A percentile compares a stretch with the other conserved stretches of the same genome.
Conservation (phyloP, 768 basidiomycete genomes). For the Mycena capillaripes region DNA sequence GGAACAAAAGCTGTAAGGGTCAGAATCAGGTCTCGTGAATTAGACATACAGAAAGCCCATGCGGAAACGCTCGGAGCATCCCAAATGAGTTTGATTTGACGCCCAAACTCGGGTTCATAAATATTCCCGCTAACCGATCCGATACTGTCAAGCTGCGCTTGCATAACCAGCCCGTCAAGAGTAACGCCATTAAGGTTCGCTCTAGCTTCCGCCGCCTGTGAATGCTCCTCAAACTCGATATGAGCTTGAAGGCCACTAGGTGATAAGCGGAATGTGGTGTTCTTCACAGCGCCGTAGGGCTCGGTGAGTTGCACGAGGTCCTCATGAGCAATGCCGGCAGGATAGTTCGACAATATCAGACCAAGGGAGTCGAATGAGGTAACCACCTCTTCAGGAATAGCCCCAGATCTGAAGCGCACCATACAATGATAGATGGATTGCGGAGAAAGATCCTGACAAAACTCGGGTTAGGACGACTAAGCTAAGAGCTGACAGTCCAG, state of each 20-base stretch:
- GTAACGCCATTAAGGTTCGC: constrained; percentile 24
- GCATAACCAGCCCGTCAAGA: constrained; percentile 8
- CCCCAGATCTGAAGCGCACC: constrained; percentile 24
- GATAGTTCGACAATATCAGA: constrained; percentile 18
- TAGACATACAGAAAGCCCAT: constrained; percentile 38
- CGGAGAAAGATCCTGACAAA: constrained; percentile 4
- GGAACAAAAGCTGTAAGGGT: no score
- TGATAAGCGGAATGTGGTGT: constrained; percentile 23
- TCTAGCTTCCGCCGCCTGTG: constrained; percentile 29
- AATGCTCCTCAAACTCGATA: constrained; percentile 23
- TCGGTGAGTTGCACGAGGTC: constrained; percentile 14
- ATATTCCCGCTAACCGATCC: constrained; percentile 14
- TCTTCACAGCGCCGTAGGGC: constrained; percentile 23
- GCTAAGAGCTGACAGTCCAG: background rate
- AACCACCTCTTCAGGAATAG: constrained; percentile 18
- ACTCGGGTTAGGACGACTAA: background rate
- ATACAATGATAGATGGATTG: constrained; percentile 17
- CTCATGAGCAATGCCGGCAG: constrained; percentile 23
- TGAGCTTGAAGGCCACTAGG: constrained; percentile 19
- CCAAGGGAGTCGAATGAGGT: constrained; percentile 23
- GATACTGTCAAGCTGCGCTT: constrained; percentile 21
- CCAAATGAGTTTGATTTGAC: constrained; percentile 30
- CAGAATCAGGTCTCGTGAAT: no score
- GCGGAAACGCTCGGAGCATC: constrained; percentile 27
- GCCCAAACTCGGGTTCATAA: background rate